Base-by-base conservation (phyloP, 2,329 filamentous ascomycete species). In the Aspergillus pseudoterreus region DNA sequence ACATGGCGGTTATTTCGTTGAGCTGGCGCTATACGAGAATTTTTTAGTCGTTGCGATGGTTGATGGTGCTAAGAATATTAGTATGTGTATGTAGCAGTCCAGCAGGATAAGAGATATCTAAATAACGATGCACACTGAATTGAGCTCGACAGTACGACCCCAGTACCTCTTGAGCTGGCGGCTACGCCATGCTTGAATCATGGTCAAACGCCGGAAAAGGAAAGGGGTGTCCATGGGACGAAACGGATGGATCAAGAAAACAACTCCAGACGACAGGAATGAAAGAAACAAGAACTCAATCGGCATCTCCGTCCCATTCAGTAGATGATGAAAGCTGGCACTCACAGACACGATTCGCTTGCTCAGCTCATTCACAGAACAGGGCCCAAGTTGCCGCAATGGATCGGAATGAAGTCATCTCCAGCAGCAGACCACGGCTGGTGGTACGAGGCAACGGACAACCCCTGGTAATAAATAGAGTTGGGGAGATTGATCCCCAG, bases 1-100 rank as follows among this genome's bases (percentile, higher is more conserved):
- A 51, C 57, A 58, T 59, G 22, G 22, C 49, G 15, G 47, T 4
- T 4, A 14, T 35, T 45, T 22, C 22, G 4, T 6, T 22, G 22
- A 6, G 22, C 22, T 22, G 22, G 1, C 32, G n/a, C 15, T 45
- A 30, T 11, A 30, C 15, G 27, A 22, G 22, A 6, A 22, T 22
- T 6, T 22, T 22, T 6, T 22, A 22, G 22, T 17, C 15, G 9
- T 35, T 6, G 22, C 11, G 15, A 11, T 43, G n/a, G 21, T 24
- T 24, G 41, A 27, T 43, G 8, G 8, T 30, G 27, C 27, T 30
- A 30, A 30, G 9, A 30, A 11, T 30, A 30, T 30, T 30, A 30
- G 8, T 30, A 30, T 9, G 6, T 30, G 1, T 10, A 30, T 30
- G 8, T 30, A 10, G 27, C 27, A 30, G 27, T 10, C 27, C 27